Base-by-base conservation (phyloP, 495 filamentous ascomycete genomes). In the Cladorrhinum samala region DNA sequence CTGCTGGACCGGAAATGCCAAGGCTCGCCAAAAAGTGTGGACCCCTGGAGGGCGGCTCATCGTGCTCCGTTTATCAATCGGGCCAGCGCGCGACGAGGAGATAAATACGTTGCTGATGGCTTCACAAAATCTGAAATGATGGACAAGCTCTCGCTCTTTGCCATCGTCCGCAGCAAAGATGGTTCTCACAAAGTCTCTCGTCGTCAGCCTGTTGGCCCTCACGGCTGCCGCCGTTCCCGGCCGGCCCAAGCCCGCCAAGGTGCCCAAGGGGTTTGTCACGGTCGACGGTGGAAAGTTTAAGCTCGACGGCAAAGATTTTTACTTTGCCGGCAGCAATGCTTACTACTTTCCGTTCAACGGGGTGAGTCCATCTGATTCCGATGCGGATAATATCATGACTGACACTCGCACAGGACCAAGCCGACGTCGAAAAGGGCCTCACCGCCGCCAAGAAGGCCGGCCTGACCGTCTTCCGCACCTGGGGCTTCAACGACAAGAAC, bases 301-400 rank as follows among this genome's bases (percentile, higher is more conserved):
- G 57, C 79, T 88, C 23, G 74, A 84, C 54, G 83, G 83, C 21
- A 67, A 78, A 47, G 77, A 77, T n/a, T 77, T 77, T 60, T 79
- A 86, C 66, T 87, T 81, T 67, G 80, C 83, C 2, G 86, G 87
- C 2, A 83, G 80, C 21, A 89, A 90, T 62, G 70, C 81, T 7
- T 91, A 88, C 67, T 89, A 85, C 75, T 78, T 88, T 25, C 76
- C 77, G 0, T 88, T 87, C 59, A 66, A 62, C 23, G 71, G 67
- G 23, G 75, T 75, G 18, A 7, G 66, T 65, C 8, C 5, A 3
- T n/a, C 14, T 27, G 19, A 5, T 46, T 25, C 23, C 20, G 23
- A 8, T 20, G 20, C n/a, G n/a, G 43, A 4, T 20, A 19, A 45
- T 16, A 3, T n/a, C 17, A 18, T 47, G 14, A 18, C 23, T 47